Evolutionary conservation across 306 rosid genomes (phyloP), one percentile per base, ranked within the genome.

Genomic region (Malus sylvestris): DNA sequence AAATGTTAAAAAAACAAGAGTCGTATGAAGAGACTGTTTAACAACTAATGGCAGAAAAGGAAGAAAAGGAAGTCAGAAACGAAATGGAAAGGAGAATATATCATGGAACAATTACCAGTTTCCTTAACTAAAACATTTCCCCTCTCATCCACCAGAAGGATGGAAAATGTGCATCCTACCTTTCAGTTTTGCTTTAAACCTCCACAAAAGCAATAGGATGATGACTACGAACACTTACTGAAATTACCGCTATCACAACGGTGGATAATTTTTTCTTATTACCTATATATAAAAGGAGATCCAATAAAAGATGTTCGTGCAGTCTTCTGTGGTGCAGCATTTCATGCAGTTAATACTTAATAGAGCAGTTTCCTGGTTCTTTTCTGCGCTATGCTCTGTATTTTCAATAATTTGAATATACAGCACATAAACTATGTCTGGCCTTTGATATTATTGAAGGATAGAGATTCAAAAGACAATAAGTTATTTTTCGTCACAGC

Each of bases 101-200:
- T 73, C 25, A 73, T 32, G 35, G 68, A 74, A 67, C 30, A n/a
- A 73, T 46, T 22, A 6, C 8, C 20, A 73, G 66, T 29, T 52
- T 33, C 23, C 70, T 59, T 33, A 64, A 49, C 61, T 78, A 70
- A 66, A 22, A 76, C 53, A 45, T 30, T n/a, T 30, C 67, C n/a
- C 29, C 23, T 27, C 29, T 52, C 66, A 44, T 27, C 13, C 51
- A 20, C 57, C 55, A 3, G 51, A 35, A 32, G 20, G 62, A 22
- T 22, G 65, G 44, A 57, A 77, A 63, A 10, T 58, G 19, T 49
- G 38, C 8, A 64, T 67, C 76, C 81, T 77, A 93, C 98, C 92
- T 80, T 86, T 76, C 82, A 76, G 78, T 82, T 86, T 89, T 68
- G 68, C 78, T 79, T 75, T 86, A 87, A 81, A 83, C 63, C 84